phyloP scores from a whole-genome alignment of 768 basidiomycete genomes.

The Hydnomerulius pinastri region DNA sequence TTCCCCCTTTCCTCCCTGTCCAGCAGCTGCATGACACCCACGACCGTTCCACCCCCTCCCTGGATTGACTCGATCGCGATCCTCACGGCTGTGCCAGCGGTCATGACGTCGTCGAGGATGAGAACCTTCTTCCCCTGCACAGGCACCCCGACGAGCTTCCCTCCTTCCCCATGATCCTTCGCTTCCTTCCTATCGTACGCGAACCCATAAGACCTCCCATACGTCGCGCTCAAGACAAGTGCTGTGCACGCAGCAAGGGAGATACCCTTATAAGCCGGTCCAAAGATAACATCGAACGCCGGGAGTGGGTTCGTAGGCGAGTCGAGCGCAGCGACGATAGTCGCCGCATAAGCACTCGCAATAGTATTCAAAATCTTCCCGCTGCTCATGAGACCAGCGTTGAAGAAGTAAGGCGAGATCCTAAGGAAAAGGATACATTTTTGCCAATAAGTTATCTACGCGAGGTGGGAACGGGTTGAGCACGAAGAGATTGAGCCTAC shows the following conservation, averaged over 20 bases:
- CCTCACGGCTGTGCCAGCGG: slow-evolving; percentile 85
- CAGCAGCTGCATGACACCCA: slow-evolving; percentile 85
- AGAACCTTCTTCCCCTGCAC: slow-evolving; percentile 83
- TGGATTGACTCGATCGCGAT: slow-evolving; percentile 76
- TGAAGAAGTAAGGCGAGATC: slow-evolving; percentile 96
- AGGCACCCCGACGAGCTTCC: slow-evolving; percentile 82
- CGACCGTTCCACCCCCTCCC: slow-evolving; percentile 72
- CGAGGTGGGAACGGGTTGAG: background rate
- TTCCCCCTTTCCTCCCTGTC: slow-evolving; percentile 59
- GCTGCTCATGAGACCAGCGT: slow-evolving; percentile 84
- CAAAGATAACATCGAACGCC: slow-evolving; percentile 83
- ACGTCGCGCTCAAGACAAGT: slow-evolving; percentile 67
- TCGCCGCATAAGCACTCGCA: slow-evolving; percentile 80
- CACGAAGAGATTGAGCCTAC: slow-evolving; percentile 45
- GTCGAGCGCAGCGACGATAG: slow-evolving; percentile 57
- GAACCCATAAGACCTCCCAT: slow-evolving; percentile 71
- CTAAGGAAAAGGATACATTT: slow-evolving; percentile 37
- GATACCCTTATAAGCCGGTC: slow-evolving; percentile 98
- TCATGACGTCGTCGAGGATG: slow-evolving; percentile 96
- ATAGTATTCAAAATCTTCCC: slow-evolving; percentile 79
- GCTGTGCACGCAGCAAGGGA: slow-evolving; percentile 86
- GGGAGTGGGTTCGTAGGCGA: slow-evolving; percentile 30
- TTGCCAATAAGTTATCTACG: background rate
- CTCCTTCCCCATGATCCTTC: slow-evolving; percentile 97
- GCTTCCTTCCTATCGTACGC: slow-evolving; percentile 94